Base-by-base conservation (phyloP, 75 land plant species). In the Cupressus sempervirens region DNA sequence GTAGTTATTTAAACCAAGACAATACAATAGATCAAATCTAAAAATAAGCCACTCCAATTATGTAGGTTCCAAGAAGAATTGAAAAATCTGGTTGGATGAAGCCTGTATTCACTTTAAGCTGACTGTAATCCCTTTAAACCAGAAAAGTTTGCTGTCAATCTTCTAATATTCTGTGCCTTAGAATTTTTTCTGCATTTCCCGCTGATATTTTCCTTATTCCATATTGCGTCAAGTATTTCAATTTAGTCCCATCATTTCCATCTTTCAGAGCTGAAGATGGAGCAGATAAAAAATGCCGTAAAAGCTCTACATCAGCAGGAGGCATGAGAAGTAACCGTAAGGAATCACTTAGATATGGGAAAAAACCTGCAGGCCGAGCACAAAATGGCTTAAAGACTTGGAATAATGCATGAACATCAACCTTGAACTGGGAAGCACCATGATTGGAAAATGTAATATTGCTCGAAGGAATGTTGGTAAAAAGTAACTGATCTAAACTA, bases 331-430 rank as follows among this genome's bases (percentile, higher is more conserved):
- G 86, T 65, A 96, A 54, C 75, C 81, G 87, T 83, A 93, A 74
- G 13, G 94, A 91, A 85, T 96, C 97, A 82, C 86, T 88, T 26
- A 89, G 41, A 77, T 84, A 85, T 20, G 92, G 93, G 84, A 98
- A 98, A 86, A 98, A 96, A 53, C 96, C 94, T 87, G 94, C 91
- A 23, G 98, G 99, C 46, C 98, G 92, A 89, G 92, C 86, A 90
- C 99, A 98, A 89, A 92, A 98, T 62, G 96, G 90, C 76, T 91
- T 54, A 83, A 98, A 98, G 40, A 95, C 84, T 18, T 92, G 91
- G 86, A 94, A 93, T 36, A 96, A 80, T 15, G 93, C 91, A 45
- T 90, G 80, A 80, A 94, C 30, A 87, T 95, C 95, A 79, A 81
- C 84, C 40, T 83, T 84, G 62, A 98, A 88, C 85, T 93, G 93